Conservation (phyloP, 768 basidiomycete genomes). For the Agrocybe praecox region DNA sequence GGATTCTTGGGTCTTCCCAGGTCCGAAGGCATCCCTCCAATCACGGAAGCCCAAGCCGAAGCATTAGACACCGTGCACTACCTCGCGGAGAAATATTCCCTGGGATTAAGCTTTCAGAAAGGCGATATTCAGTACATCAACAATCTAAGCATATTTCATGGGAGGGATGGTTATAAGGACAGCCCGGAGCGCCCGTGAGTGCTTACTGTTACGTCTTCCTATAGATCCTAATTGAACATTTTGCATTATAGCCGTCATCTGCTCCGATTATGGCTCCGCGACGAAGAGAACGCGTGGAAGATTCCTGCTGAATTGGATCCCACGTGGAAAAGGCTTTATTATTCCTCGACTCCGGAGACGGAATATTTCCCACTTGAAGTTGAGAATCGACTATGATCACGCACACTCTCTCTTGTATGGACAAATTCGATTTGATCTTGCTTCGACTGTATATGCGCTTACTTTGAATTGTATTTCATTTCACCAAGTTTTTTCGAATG, state of each 20-base stretch:
- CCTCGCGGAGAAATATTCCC: conserved; percentile 41
- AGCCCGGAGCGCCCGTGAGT: conserved; percentile 38
- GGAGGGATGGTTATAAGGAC: conserved; percentile 45
- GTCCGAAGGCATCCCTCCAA: conserved; percentile 41
- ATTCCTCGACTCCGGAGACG: conserved; percentile 30
- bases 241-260: conserved; percentile 37
- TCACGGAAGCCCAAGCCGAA: conserved; percentile 52
- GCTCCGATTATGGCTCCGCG: conserved; percentile 38
- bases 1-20: conserved; percentile 41
- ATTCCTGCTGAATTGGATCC: conserved; percentile 30
- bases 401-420: too few species aligned
- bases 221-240: too few species aligned
- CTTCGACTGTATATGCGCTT: too few species aligned
- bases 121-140: conserved; percentile 54
- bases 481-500: too few species aligned
- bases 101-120: conserved; percentile 48
- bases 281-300: conserved; percentile 40
- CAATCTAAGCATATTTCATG: conserved; percentile 46
- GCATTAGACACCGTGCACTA: conserved; percentile 48
- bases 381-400: conserved; percentile 18
- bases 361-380: conserved; percentile 39
- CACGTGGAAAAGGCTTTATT: conserved; percentile 35
- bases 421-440: too few species aligned
- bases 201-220: background rate
- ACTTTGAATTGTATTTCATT: too few species aligned